Evolutionary conservation across 2,329 filamentous ascomycete species (phyloP).

Genomic region (Talaromyces atroroseus): DNA sequence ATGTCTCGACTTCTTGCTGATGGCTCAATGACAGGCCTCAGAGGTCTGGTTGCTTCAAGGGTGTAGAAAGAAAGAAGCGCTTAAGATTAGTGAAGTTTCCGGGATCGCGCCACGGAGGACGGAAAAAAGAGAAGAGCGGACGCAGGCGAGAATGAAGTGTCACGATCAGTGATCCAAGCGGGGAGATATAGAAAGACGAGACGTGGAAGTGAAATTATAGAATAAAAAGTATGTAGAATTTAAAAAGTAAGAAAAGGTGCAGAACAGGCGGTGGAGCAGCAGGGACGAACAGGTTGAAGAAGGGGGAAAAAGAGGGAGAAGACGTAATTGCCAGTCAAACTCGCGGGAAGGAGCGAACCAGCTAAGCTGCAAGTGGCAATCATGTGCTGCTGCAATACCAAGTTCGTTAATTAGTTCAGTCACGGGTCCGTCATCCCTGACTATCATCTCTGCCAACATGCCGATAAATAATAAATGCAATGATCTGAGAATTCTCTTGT

Average conservation of each 20-base stretch:
- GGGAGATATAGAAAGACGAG: neutral
- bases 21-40: neutral
- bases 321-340: conserved; percentile 4
- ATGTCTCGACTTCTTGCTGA: neutral
- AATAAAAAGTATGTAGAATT: neutral
- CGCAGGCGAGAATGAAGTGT: neutral
- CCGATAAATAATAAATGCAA: neutral
- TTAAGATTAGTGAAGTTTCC: neutral
- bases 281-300: neutral
- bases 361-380: conserved; percentile 1
- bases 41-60: neutral
- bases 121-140: neutral
- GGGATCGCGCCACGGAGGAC: neutral
- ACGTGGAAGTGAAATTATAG: too few relatives aligned
- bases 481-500: neutral
- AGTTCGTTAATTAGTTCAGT: neutral
- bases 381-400: neutral
- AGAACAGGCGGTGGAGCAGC: neutral
- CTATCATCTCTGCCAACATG: neutral
- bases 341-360: neutral
- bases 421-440: neutral
- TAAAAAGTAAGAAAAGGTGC: neutral
- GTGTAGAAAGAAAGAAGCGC: neutral
- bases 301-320: neutral
- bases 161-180: neutral